A percentile compares a stretch with the other conserved stretches of the same genome.
These are phyloP conservation scores for Tricholomella constricta DNA, from an alignment of 768 basidiomycete species.

Conservation along the genomic window DNA sequence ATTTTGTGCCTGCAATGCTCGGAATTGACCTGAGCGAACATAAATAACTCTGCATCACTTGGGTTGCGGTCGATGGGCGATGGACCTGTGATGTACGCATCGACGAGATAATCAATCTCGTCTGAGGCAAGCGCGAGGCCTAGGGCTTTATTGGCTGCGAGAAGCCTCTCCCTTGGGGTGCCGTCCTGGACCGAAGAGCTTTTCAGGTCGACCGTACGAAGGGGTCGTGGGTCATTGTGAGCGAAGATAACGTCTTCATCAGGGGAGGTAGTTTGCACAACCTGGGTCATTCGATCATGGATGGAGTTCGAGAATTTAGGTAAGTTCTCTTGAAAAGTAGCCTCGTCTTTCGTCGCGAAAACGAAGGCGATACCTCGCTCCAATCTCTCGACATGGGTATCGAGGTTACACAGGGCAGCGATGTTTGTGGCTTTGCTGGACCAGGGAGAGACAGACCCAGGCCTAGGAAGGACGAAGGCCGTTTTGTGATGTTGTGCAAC, in stretches of 20 bases:
- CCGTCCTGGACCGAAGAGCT: constrained; percentile 46
- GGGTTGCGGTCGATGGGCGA: constrained; percentile 78
- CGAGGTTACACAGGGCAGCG: constrained; percentile 81
- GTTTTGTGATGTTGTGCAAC: constrained; percentile 43
- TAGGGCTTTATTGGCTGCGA: constrained; percentile 75
- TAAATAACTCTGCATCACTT: constrained; percentile 97
- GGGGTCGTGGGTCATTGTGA: constrained; percentile 51
- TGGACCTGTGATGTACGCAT: constrained; percentile 78
- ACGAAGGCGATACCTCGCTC: constrained; percentile 82
- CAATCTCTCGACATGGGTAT: constrained; percentile 68
- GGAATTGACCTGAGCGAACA: constrained; percentile 99
- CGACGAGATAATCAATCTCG: constrained; percentile 90
- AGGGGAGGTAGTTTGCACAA: constrained; percentile 62
- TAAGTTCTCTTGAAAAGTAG: constrained; percentile 49
- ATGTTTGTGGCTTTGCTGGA: constrained; percentile 99
- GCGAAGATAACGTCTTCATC: constrained; percentile 56
- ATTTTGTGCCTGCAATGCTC: constrained; percentile 99
- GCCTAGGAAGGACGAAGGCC: constrained; percentile 77
- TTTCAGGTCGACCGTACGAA: constrained; percentile 31
- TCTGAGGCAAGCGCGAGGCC: constrained; percentile 89
- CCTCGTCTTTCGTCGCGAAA: constrained; percentile 46
- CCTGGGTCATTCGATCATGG: constrained; percentile 97
- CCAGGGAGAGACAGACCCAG: constrained; percentile 97
- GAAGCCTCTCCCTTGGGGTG: constrained; percentile 63
- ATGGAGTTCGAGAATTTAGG: constrained; percentile 65